phyloP scores from a whole-genome alignment of 176 grass and related monocot species.

The Puccinellia tenuiflora region DNA sequence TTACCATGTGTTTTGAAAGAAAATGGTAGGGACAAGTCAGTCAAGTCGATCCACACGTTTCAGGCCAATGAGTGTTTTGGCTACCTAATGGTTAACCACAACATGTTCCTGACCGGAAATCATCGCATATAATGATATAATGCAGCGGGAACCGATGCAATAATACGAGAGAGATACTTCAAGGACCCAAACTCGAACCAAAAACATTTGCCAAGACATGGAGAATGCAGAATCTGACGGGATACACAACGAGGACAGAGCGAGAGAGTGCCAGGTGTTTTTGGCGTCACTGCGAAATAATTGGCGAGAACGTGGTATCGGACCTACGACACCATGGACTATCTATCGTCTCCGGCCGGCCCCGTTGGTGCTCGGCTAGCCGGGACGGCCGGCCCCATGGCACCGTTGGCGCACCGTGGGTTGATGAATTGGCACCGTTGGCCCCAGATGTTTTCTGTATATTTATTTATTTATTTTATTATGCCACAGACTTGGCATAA shows the following conservation, averaged over 20 bases:
- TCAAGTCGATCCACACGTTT: not conserved
- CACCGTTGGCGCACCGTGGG: not conserved
- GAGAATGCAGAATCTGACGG: not conserved
- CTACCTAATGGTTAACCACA: not conserved
- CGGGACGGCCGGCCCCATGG: slow-evolving; percentile 7
- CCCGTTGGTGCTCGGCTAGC: no score
- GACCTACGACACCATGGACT: not conserved
- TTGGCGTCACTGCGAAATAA: not conserved
- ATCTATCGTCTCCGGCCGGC: not conserved
- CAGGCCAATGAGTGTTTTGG: not conserved
- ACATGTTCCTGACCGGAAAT: not conserved
- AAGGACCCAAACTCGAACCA: not conserved
- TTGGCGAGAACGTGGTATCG: slow-evolving; percentile 10
- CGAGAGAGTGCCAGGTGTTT: not conserved
- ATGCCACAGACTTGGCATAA: not conserved
- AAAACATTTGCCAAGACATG: not conserved
- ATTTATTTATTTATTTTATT: not conserved
- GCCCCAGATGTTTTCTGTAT: no score
- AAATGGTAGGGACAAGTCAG: not conserved
- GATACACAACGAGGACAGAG: not conserved
- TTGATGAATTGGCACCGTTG: not conserved
- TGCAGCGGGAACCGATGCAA: not conserved
- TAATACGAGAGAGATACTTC: no score
- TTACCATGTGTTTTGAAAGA: not conserved
- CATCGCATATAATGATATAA: not conserved